These are phyloP conservation scores for Serendipita sp. DNA, from an alignment of 768 basidiomycete genomes.

Conservation along the genomic window DNA sequence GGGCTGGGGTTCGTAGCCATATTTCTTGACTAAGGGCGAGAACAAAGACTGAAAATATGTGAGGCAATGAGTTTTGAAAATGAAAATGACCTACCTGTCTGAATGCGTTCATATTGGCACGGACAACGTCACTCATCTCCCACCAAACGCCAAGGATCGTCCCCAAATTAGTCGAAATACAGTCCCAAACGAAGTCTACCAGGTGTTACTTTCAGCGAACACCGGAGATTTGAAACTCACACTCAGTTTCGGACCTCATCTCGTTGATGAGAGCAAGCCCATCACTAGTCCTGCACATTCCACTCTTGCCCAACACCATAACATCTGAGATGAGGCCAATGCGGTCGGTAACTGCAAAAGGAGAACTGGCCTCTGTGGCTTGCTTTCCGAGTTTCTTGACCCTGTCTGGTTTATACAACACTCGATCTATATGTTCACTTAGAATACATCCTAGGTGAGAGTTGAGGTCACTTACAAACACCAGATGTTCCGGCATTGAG, in stretches of 20 bases:
- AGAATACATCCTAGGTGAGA: neutral
- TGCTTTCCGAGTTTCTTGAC: conserved; percentile 64
- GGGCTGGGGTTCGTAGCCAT: conserved; percentile 60
- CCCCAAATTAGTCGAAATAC: conserved; percentile 40
- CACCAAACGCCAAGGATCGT: conserved; percentile 58
- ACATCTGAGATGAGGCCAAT: conserved; percentile 80
- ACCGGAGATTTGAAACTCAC: conserved; percentile 25
- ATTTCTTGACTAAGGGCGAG: conserved; percentile 54
- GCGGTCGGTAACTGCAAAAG: conserved; percentile 70
- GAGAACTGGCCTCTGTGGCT: conserved; percentile 45
- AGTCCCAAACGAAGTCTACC: conserved; percentile 71
- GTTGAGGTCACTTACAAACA: conserved; percentile 45
- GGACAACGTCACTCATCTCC: conserved; percentile 45
- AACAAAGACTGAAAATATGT: conserved; percentile 23
- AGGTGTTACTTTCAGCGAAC: conserved; percentile 9
- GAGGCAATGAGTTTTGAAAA: neutral
- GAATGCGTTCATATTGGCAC: conserved; percentile 40
- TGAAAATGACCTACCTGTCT: conserved; percentile 29
- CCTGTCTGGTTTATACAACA: conserved; percentile 68
- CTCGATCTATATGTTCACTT: conserved; percentile 42
- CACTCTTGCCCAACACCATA: conserved; percentile 64
- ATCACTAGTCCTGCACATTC: conserved; percentile 58
- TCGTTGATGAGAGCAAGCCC: conserved; percentile 56
- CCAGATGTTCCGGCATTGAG: conserved; percentile 79
- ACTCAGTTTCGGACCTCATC: conserved; percentile 60